Evolutionary conservation across 768 basidiomycete genomes (phyloP).

Genomic region (Lentinula aciculospora): DNA sequence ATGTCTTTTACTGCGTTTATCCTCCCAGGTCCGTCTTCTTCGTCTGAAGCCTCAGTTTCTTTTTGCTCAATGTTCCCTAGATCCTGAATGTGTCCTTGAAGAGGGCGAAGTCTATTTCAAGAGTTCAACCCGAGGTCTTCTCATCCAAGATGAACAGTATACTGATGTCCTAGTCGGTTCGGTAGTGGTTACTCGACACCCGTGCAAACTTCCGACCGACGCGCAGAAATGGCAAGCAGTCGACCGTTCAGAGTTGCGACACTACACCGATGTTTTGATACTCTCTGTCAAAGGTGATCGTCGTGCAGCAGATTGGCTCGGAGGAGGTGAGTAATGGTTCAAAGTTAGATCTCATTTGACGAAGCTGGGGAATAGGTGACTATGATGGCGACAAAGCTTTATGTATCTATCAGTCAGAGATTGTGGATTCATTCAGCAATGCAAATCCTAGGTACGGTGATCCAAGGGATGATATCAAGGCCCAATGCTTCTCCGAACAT

Average conservation of each 20-base stretch:
- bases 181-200: conserved; percentile 39
- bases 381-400: conserved; percentile 38
- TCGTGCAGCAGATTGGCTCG: conserved; percentile 38
- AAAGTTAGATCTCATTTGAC: background rate
- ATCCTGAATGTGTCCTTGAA: conserved; percentile 26
- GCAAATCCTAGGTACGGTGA: conserved; percentile 26
- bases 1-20: conserved; percentile 60
- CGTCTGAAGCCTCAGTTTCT: no score
- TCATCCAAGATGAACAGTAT: conserved; percentile 22
- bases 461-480: conserved; percentile 23
- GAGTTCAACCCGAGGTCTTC: conserved; percentile 24
- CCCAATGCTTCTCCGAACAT: conserved; percentile 18
- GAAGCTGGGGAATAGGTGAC: conserved; percentile 23
- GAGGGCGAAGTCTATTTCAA: conserved; percentile 34
- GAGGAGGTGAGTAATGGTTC: conserved; percentile 24
- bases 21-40: conserved; percentile 41
- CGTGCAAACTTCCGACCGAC: conserved; percentile 44
- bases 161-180: conserved; percentile 33
- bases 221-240: conserved; percentile 44
- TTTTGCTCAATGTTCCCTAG: conserved; percentile 11
- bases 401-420: conserved; percentile 33
- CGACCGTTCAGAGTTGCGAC: conserved; percentile 26
- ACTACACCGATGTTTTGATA: conserved; percentile 36
- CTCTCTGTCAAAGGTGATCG: conserved; percentile 23
- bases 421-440: conserved; percentile 31